phyloP scores from a whole-genome alignment of 2,329 filamentous ascomycete species.

The Cercospora sp. region DNA sequence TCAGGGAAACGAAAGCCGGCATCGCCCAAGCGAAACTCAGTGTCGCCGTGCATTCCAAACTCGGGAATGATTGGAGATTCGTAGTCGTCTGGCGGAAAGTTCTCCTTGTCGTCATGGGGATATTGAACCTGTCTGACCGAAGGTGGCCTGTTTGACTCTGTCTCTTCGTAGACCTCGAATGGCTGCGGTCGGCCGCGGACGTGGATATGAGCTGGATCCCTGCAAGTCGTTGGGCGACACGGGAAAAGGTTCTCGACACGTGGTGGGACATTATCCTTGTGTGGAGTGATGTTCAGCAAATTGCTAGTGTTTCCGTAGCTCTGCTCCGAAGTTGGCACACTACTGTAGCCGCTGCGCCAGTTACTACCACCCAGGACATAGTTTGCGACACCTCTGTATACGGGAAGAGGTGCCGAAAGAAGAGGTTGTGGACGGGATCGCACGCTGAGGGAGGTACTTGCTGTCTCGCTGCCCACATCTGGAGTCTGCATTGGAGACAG shows the following conservation, averaged over 20 bases:
- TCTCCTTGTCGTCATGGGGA: conserved; percentile 26
- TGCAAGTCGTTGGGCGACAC: conserved; percentile 15
- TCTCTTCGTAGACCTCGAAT: conserved; percentile 2
- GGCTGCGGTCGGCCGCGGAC: not conserved
- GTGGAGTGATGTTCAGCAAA: conserved; percentile 31
- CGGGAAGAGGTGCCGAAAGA: conserved; percentile 24
- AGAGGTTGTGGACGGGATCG: conserved; percentile 5
- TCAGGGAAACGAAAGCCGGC: conserved; percentile 1
- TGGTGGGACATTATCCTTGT: not conserved
- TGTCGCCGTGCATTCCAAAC: conserved; percentile 5
- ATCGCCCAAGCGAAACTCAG: not conserved
- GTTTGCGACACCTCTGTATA: conserved; percentile 12
- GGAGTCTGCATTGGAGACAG: conserved; percentile 18
- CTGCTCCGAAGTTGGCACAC: conserved; percentile 35
- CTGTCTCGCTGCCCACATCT: not conserved
- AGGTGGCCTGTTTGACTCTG: not conserved
- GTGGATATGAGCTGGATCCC: conserved; percentile 17
- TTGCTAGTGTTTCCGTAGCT: conserved; percentile 37
- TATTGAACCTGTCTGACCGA: not conserved
- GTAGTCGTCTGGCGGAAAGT: conserved; percentile 19
- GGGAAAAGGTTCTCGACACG: not conserved
- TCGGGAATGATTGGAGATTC: conserved; percentile 6
- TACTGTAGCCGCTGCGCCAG: conserved; percentile 24
- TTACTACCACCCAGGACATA: not conserved
- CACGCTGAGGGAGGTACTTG: not conserved